These are phyloP conservation scores for Cutaneotrichosporon sp. DNA, from an alignment of 1,284 basidiomycete genomes.

Conservation along the genomic window DNA sequence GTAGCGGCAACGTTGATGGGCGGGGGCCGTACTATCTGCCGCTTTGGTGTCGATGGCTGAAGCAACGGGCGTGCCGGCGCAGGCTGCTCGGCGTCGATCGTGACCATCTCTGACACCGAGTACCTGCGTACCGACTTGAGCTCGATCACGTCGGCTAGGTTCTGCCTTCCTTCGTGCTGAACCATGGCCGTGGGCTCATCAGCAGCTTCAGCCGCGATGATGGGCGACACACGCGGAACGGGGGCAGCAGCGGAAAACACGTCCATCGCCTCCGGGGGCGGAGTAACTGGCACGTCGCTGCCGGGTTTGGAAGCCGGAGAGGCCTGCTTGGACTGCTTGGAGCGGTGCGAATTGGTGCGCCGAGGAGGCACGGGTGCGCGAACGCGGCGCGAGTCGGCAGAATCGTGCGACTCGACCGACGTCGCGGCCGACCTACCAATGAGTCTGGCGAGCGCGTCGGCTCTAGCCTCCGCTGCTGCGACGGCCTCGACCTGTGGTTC, in stretches of 20 bases:
- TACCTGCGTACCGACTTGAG: not conserved
- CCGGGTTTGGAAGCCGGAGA: not conserved
- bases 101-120: conserved; percentile 1
- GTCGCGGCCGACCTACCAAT: conserved; percentile 1
- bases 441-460: conserved; percentile 8
- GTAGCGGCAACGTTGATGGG: no score
- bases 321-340: not conserved
- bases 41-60: no score
- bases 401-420: not conserved
- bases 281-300: not conserved
- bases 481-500: not conserved
- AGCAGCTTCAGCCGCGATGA: conserved; percentile 1
- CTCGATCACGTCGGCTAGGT: not conserved
- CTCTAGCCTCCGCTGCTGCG: conserved; percentile 6
- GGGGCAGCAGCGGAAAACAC: not conserved
- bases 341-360: not conserved
- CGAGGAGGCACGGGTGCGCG: conserved; percentile 5
- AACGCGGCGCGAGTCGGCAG: not conserved
- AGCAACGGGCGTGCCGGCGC: no score
- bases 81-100: not conserved
- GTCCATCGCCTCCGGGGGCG: conserved; percentile 1
- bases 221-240: not conserved
- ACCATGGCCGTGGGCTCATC: conserved; percentile 3
- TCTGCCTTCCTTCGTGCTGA: not conserved
- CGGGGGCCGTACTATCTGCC: no score